Conservation (phyloP, 768 basidiomycete species). For the Pleurotus citrinopileatus region DNA sequence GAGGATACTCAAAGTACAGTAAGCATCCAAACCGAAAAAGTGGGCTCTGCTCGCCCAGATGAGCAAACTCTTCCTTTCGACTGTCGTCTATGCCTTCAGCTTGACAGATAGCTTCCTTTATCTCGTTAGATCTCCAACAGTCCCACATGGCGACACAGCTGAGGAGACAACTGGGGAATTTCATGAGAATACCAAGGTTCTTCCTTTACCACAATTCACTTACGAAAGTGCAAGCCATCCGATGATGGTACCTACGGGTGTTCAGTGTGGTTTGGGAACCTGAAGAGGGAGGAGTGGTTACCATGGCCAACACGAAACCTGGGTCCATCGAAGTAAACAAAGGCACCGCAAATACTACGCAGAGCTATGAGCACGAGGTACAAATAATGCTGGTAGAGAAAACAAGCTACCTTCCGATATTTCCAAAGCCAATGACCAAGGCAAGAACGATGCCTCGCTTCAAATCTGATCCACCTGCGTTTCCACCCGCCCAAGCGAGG, state of each 20-base stretch:
- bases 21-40: conserved; percentile 41
- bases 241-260: conserved; percentile 1
- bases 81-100: conserved; percentile 39
- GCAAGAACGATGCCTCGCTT: conserved; percentile 51
- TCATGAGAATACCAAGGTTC: no score
- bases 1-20: not conserved
- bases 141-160: conserved; percentile 41
- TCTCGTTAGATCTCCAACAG: conserved; percentile 45
- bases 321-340: conserved; percentile 34
- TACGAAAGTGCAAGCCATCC: conserved; percentile 14
- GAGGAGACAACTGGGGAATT: not conserved
- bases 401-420: conserved; percentile 41
- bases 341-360: conserved; percentile 37
- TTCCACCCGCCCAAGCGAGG: conserved; percentile 54
- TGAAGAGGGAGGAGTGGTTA: no score
- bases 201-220: no score
- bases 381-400: not conserved
- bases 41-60: conserved; percentile 54
- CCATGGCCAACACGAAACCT: conserved; percentile 37
- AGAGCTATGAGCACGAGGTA: not conserved
- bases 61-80: conserved; percentile 35
- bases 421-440: conserved; percentile 52
- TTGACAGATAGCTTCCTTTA: conserved; percentile 42
- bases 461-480: conserved; percentile 49
- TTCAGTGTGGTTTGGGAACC: no score